phyloP scores from a whole-genome alignment of 2,329 filamentous ascomycete species.

The Whalleya microplaca region DNA sequence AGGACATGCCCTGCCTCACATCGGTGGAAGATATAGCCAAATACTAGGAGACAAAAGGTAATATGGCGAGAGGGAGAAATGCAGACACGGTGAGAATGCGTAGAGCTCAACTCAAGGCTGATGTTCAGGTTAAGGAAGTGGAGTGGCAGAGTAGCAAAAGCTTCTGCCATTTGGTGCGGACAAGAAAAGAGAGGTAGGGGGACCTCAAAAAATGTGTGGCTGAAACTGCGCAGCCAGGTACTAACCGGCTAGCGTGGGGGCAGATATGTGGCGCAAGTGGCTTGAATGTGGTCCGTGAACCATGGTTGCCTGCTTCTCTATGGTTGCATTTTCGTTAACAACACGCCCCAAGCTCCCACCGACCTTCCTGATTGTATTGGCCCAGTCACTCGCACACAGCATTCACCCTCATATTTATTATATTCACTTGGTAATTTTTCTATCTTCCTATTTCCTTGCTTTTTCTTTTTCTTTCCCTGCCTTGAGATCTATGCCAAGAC shows the following conservation, averaged over 20 bases:
- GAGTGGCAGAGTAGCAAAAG: not conserved
- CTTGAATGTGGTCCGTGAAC: too few species aligned
- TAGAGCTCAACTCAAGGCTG: not conserved
- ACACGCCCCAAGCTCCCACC: slow-evolving; percentile 11
- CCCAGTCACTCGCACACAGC: slow-evolving; percentile 13
- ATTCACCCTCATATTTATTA: slow-evolving; percentile 7
- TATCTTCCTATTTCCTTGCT: not conserved
- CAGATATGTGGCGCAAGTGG: too few species aligned
- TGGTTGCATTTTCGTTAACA: not conserved
- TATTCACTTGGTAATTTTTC: not conserved
- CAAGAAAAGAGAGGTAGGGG: not conserved
- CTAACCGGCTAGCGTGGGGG: too few species aligned
- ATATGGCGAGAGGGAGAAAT: not conserved
- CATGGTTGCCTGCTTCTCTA: too few species aligned
- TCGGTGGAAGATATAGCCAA: not conserved
- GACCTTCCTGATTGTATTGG: slow-evolving; percentile 20
- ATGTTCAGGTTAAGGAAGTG: not conserved
- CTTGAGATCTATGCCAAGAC: not conserved
- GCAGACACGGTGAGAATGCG: not conserved
- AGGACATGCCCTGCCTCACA: slow-evolving; percentile 26
- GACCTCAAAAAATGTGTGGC: not conserved
- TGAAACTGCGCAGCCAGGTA: not conserved
- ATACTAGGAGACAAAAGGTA: not conserved
- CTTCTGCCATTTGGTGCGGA: not conserved
- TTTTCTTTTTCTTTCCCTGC: not conserved